Conservation (phyloP, 441 rosid species). For the Populus hybrid region DNA sequence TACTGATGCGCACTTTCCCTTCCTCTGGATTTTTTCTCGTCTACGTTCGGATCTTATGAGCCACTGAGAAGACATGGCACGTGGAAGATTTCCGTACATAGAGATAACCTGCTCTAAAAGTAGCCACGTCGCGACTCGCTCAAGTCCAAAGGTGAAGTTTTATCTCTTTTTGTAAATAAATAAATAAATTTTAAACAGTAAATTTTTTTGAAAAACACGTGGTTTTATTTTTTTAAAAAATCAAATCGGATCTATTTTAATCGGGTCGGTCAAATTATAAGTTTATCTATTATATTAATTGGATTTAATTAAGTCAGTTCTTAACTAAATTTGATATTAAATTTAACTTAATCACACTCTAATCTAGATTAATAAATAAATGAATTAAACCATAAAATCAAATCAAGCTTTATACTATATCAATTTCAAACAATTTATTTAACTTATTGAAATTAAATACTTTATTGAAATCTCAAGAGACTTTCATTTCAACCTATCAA, state of each 20-base stretch:
- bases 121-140: not conserved
- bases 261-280: too few relatives aligned
- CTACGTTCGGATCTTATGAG: not conserved
- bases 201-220: not conserved
- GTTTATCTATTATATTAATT: not conserved
- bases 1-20: not conserved
- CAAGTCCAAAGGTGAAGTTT: not conserved
- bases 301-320: not conserved
- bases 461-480: too few relatives aligned
- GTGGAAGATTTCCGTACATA: conserved; percentile 7
- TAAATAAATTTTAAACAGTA: not conserved
- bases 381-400: too few relatives aligned
- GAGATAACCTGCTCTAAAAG: conserved; percentile 1
- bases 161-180: not conserved
- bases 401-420: too few relatives aligned
- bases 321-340: not conserved
- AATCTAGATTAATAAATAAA: too few relatives aligned
- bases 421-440: too few relatives aligned
- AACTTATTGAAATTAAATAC: too few relatives aligned
- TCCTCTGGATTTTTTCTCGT: not conserved
- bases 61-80: conserved; percentile 14
- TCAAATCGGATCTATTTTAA: too few relatives aligned
- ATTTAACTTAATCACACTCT: too few relatives aligned
- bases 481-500: too few relatives aligned
- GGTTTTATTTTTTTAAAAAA: not conserved